A percentile compares a stretch with the other conserved stretches of the same genome.
Conservation (phyloP, 1,139 yeast genomes). For the Yamadazyma oceani region DNA sequence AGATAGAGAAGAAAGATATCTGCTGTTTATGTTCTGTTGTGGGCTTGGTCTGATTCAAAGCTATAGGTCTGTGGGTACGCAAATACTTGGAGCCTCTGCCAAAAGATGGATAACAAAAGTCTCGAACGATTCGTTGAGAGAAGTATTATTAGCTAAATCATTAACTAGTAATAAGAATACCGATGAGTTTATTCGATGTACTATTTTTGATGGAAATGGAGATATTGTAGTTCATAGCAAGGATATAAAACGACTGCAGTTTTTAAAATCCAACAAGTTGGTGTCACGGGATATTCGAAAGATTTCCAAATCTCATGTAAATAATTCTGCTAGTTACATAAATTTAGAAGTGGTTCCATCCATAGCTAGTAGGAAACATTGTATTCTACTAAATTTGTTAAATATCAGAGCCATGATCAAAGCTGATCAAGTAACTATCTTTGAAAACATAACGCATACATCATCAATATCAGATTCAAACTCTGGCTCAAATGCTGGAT, state of each 20-base stretch:
- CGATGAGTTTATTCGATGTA: constrained; percentile 53
- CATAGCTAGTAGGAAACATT: constrained; percentile 35
- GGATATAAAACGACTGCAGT: constrained; percentile 35
- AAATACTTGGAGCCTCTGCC: no score
- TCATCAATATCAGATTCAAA: constrained; percentile 20
- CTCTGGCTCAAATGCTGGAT: constrained; percentile 21
- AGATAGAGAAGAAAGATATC: no score
- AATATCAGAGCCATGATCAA: constrained; percentile 45
- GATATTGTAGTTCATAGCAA: constrained; percentile 41
- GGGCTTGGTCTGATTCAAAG: no score
- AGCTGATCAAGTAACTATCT: constrained; percentile 39
- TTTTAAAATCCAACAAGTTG: constrained; percentile 36
- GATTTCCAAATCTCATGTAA: constrained; percentile 23
- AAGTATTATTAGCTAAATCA: constrained; percentile 24
- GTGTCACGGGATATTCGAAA: constrained; percentile 45
- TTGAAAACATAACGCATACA: constrained; percentile 12
- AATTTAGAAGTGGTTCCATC: constrained; percentile 46
- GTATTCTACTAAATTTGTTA: constrained; percentile 40
- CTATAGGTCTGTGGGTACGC: no score
- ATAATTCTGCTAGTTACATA: constrained; percentile 18
- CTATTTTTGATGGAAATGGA: constrained; percentile 45
- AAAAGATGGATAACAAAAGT: constrained; percentile 2
- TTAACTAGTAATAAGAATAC: constrained; percentile 23
- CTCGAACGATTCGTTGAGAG: constrained; percentile 18
- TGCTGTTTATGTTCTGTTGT: no score